These are phyloP conservation scores for Ceraceosorus guamensis DNA, from an alignment of 1,284 basidiomycete species.

Conservation along the genomic window DNA sequence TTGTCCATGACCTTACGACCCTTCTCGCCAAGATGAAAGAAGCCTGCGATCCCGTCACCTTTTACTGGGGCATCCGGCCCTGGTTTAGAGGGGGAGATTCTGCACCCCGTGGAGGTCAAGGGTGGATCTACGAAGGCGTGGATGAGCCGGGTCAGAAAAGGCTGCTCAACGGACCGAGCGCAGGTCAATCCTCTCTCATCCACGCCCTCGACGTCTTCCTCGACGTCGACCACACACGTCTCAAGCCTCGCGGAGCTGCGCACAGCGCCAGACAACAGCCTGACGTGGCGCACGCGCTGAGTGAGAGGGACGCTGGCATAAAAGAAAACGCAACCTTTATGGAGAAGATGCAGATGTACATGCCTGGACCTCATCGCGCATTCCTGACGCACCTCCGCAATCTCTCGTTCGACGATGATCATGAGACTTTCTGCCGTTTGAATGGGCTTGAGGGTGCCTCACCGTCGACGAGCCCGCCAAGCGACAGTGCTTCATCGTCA, in stretches of 20 bases:
- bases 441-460: slow-evolving; percentile 6
- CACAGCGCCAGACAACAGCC: no score
- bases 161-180: slow-evolving; percentile 71
- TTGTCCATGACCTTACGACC: slow-evolving; percentile 55
- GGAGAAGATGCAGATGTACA: slow-evolving; percentile 27
- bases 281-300: slow-evolving; percentile 4
- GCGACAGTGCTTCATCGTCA: neutral
- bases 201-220: slow-evolving; percentile 85
- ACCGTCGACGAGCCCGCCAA: slow-evolving; percentile 16
- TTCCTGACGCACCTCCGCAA: slow-evolving; percentile 71
- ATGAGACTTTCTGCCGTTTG: neutral
- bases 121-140: slow-evolving; percentile 76
- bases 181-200: slow-evolving; percentile 80
- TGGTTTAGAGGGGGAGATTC: slow-evolving; percentile 86
- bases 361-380: slow-evolving; percentile 59
- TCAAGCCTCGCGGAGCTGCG: slow-evolving; percentile 17
- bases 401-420: slow-evolving; percentile 2
- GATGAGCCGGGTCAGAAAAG: slow-evolving; percentile 51
- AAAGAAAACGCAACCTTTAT: slow-evolving; percentile 37
- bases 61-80: slow-evolving; percentile 77
- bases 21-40: slow-evolving; percentile 55
- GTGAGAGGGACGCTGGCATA: slow-evolving; percentile 6
- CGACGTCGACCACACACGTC: slow-evolving; percentile 62
- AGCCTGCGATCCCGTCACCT: slow-evolving; percentile 69
- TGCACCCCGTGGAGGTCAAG: slow-evolving; percentile 44